Evolutionary conservation across 1,284 basidiomycete species (phyloP).

Genomic region (Bjerkandera adusta): DNA sequence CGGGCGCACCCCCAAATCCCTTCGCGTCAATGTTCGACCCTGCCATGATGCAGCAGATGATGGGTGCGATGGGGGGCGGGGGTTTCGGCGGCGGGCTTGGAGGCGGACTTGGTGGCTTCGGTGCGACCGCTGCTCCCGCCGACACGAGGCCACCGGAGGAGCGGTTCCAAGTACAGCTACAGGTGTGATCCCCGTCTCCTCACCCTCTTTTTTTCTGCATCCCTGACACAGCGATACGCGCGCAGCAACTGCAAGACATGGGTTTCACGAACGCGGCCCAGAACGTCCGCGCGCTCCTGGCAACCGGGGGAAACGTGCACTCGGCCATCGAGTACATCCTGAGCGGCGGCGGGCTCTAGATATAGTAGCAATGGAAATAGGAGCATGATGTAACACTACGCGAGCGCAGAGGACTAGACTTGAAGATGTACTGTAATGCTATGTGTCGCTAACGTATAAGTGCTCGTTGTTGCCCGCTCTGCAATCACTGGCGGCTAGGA

Average conservation of each 20-base stretch:
- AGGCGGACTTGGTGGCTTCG: constrained; percentile 27
- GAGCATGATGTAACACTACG: constrained; percentile 9
- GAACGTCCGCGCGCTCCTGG: constrained; percentile 85
- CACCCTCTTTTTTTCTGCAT: not conserved
- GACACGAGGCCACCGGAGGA: constrained; percentile 83
- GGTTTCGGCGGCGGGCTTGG: constrained; percentile 37
- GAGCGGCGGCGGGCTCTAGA: constrained; percentile 65
- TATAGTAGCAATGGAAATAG: not conserved
- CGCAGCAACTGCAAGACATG: constrained; percentile 85
- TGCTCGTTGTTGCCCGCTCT: not conserved
- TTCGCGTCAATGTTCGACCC: constrained; percentile 34
- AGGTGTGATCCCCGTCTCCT: no score
- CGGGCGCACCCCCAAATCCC: constrained; percentile 16
- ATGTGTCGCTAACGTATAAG: not conserved
- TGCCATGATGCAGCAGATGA: constrained; percentile 50
- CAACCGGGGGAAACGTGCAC: constrained; percentile 88
- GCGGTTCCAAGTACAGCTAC: constrained; percentile 83
- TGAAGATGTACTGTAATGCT: constrained; percentile 3
- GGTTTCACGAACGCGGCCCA: constrained; percentile 82
- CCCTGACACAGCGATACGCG: constrained; percentile 4
- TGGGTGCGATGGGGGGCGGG: constrained; percentile 33
- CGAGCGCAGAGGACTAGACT: constrained; percentile 2
- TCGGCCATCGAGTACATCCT: constrained; percentile 91
- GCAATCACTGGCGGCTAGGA: no score
- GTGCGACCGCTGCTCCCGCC: constrained; percentile 42